These are phyloP conservation scores for Monascus ruber DNA, from an alignment of 2,329 filamentous ascomycete species.

Conservation along the genomic window DNA sequence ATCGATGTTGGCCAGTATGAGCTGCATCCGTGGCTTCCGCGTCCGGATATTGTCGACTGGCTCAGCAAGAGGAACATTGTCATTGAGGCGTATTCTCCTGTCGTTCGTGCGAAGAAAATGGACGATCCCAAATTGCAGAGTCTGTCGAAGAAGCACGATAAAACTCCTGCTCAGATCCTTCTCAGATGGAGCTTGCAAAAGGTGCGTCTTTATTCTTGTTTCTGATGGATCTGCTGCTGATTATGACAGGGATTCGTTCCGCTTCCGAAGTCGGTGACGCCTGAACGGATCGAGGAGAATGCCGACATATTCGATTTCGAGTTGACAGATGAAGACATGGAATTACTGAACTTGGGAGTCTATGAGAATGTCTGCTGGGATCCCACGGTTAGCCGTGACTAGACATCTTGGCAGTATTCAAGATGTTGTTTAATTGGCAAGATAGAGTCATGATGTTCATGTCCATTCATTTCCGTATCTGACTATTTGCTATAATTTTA, in stretches of 20 bases:
- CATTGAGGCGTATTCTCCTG: conserved; percentile 65
- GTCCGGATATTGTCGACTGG: conserved; percentile 50
- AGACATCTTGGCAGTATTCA: not conserved
- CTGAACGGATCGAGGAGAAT: conserved; percentile 45
- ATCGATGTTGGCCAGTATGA: conserved; percentile 69
- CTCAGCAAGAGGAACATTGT: conserved; percentile 55
- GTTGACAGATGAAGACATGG: conserved; percentile 42
- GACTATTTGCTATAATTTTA: no score
- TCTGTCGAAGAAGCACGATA: conserved; percentile 54
- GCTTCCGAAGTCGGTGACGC: conserved; percentile 46
- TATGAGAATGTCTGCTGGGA: conserved; percentile 46
- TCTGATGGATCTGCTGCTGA: not conserved
- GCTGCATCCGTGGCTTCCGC: conserved; percentile 68
- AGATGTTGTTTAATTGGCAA: no score
- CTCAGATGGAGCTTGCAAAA: conserved; percentile 67
- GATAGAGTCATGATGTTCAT: no score
- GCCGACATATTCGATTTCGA: conserved; percentile 44
- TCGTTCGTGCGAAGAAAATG: conserved; percentile 59
- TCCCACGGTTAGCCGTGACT: conserved; percentile 18
- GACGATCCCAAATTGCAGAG: conserved; percentile 50
- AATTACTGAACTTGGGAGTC: conserved; percentile 37
- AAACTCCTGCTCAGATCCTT: conserved; percentile 58
- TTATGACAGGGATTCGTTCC: conserved; percentile 35
- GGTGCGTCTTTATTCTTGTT: conserved; percentile 40
- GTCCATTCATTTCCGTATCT: no score